These are phyloP conservation scores for Adansonia rubrostipa DNA, from an alignment of 441 rosid species.

Conservation along the genomic window DNA sequence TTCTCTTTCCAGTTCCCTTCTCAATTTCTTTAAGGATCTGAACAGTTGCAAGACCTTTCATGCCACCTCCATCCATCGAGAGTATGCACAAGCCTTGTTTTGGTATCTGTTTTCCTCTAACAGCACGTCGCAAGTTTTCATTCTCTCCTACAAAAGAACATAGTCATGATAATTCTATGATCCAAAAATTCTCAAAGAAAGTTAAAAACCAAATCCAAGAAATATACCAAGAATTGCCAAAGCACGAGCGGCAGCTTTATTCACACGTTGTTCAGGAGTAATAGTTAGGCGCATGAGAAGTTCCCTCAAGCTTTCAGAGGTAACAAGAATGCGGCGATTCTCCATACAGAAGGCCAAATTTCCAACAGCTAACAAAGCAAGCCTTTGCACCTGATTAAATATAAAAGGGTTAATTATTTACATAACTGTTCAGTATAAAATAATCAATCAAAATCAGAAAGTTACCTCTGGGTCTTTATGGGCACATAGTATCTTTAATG, in stretches of 20 bases:
- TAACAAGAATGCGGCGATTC: conserved; percentile 83
- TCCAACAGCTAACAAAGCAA: conserved; percentile 87
- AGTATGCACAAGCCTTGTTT: conserved; percentile 94
- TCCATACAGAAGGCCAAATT: conserved; percentile 94
- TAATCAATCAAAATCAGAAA: conserved; percentile 25
- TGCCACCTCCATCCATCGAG: conserved; percentile 99
- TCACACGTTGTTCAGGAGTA: conserved; percentile 77
- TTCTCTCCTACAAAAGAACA: conserved; percentile 77
- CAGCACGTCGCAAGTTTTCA: conserved; percentile 85
- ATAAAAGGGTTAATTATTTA: conserved; percentile 27
- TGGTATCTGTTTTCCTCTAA: conserved; percentile 84
- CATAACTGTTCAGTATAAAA: conserved; percentile 20
- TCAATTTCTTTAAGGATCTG: conserved; percentile 96
- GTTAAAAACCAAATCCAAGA: conserved; percentile 25
- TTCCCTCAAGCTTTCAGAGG: conserved; percentile 94
- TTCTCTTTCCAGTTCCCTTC: conserved; percentile 89
- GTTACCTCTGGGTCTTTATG: conserved; percentile 82
- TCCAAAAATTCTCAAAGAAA: conserved; percentile 24
- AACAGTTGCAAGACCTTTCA: conserved; percentile 98
- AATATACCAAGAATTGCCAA: conserved; percentile 93
- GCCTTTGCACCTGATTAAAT: conserved; percentile 77
- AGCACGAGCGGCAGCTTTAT: conserved; percentile 97
- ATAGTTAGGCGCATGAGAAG: conserved; percentile 84
- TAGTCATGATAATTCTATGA: conserved; percentile 26
- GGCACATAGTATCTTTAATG: conserved; percentile 79